phyloP scores from a whole-genome alignment of 1,284 basidiomycete species.

The Trametes hirsuta region DNA sequence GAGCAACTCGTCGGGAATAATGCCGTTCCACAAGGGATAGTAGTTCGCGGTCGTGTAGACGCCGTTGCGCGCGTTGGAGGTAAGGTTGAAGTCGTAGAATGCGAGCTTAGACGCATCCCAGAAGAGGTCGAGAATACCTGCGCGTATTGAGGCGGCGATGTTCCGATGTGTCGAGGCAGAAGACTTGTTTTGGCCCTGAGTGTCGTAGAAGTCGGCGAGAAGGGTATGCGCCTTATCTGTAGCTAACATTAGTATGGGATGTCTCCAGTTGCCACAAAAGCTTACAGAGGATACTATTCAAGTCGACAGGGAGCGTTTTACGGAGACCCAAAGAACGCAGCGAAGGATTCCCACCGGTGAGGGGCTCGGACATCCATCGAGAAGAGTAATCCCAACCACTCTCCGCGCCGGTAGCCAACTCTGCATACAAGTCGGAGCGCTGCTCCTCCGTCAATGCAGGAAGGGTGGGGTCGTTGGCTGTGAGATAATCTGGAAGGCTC shows the following conservation, averaged over 20 bases:
- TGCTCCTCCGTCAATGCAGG: conserved; percentile 62
- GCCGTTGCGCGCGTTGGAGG: conserved; percentile 60
- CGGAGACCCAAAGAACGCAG: conserved; percentile 76
- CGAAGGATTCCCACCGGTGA: conserved; percentile 50
- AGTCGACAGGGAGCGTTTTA: conserved; percentile 72
- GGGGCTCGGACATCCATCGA: conserved; percentile 52
- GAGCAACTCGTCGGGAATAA: conserved; percentile 75
- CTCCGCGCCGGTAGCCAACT: conserved; percentile 89
- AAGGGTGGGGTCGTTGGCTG: conserved; percentile 66
- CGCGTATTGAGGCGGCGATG: conserved; percentile 60
- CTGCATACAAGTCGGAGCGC: conserved; percentile 77
- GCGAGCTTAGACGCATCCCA: conserved; percentile 85
- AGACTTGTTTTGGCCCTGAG: conserved; percentile 42
- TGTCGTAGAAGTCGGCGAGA: conserved; percentile 68
- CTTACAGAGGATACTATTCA: conserved; percentile 85
- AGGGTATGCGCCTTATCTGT: conserved; percentile 66
- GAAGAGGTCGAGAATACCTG: conserved; percentile 81
- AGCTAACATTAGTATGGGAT: not conserved
- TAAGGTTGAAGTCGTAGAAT: conserved; percentile 88
- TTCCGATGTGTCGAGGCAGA: conserved; percentile 57
- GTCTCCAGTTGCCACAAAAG: not conserved
- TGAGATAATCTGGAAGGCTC: conserved; percentile 68
- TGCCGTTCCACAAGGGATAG: conserved; percentile 88
- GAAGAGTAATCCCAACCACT: conserved; percentile 62
- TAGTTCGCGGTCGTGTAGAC: conserved; percentile 77